These are phyloP conservation scores for Athelia sp. DNA, from an alignment of 1,284 basidiomycete species.

Conservation along the genomic window DNA sequence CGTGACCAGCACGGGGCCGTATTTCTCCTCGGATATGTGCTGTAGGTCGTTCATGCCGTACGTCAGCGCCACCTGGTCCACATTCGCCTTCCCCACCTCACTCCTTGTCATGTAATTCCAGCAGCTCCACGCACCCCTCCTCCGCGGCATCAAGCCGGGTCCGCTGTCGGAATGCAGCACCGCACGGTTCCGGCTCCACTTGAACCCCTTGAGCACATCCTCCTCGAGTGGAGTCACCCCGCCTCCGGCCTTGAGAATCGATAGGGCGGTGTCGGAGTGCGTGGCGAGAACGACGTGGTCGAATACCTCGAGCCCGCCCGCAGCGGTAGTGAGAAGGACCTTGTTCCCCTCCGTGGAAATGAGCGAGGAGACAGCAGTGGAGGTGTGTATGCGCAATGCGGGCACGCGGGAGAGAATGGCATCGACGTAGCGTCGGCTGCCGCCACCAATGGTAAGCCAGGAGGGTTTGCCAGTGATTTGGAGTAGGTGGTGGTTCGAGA, in stretches of 20 bases:
- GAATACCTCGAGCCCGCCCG: slow-evolving; percentile 41
- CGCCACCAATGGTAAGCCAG: slow-evolving; percentile 75
- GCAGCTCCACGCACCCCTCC: slow-evolving; percentile 60
- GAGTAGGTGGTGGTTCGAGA: slow-evolving; percentile 78
- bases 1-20: slow-evolving; percentile 75
- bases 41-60: slow-evolving; percentile 82
- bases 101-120: slow-evolving; percentile 70
- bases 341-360: slow-evolving; percentile 10
- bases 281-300: slow-evolving; percentile 79
- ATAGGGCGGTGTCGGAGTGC: slow-evolving; percentile 66
- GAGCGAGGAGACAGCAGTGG: slow-evolving; percentile 48
- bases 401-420: slow-evolving; percentile 56
- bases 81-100: slow-evolving; percentile 37
- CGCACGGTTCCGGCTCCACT: slow-evolving; percentile 69
- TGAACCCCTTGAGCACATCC: slow-evolving; percentile 51
- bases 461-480: slow-evolving; percentile 72
- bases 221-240: slow-evolving; percentile 52
- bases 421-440: slow-evolving; percentile 69
- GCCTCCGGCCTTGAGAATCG: slow-evolving; percentile 52
- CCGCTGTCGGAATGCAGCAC: slow-evolving; percentile 64
- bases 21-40: slow-evolving; percentile 50
- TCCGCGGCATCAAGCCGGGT: slow-evolving; percentile 64
- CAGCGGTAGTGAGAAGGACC: slow-evolving; percentile 39
- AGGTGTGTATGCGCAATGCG: slow-evolving; percentile 50
- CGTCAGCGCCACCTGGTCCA: slow-evolving; percentile 62